Evolutionary conservation across 306 rosid species (phyloP).

Genomic region (Fragaria ananassa): DNA sequence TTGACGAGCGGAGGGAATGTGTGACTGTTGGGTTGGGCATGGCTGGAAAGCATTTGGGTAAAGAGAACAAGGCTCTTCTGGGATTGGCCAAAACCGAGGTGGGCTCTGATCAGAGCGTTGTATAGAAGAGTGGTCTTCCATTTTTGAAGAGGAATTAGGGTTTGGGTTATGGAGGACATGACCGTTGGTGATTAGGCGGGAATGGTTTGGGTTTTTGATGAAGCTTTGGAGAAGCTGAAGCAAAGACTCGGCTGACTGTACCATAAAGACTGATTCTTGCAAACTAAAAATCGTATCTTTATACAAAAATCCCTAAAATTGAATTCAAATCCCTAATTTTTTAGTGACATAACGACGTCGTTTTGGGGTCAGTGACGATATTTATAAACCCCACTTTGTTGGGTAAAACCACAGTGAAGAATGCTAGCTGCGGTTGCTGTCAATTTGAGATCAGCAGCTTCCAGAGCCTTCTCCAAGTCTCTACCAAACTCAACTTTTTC

Average conservation of each 20-base stretch:
- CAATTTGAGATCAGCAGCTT: conserved; percentile 26
- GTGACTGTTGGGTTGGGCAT: conserved; percentile 52
- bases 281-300: background rate
- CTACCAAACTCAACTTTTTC: conserved; percentile 26
- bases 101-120: conserved; percentile 63
- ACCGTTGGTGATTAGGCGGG: conserved; percentile 44
- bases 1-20: conserved; percentile 71
- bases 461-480: conserved; percentile 27
- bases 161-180: conserved; percentile 18
- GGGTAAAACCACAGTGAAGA: background rate
- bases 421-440: conserved; percentile 28
- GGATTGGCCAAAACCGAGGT: conserved; percentile 34
- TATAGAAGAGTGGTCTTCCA: conserved; percentile 61
- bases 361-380: background rate
- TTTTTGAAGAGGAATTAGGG: conserved; percentile 27
- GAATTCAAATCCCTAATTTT: background rate
- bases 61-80: conserved; percentile 47
- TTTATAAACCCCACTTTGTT: background rate
- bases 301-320: too few relatives aligned
- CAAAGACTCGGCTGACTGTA: conserved; percentile 35
- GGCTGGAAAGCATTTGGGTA: conserved; percentile 63
- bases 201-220: conserved; percentile 40
- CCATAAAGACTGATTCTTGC: conserved; percentile 21
- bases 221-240: conserved; percentile 61
- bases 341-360: background rate